Percentiles rank a stretch among this genome's conserved stretches.
Conservation (phyloP, 1,139 yeast species). For the Hanseniaspora uvarum region DNA sequence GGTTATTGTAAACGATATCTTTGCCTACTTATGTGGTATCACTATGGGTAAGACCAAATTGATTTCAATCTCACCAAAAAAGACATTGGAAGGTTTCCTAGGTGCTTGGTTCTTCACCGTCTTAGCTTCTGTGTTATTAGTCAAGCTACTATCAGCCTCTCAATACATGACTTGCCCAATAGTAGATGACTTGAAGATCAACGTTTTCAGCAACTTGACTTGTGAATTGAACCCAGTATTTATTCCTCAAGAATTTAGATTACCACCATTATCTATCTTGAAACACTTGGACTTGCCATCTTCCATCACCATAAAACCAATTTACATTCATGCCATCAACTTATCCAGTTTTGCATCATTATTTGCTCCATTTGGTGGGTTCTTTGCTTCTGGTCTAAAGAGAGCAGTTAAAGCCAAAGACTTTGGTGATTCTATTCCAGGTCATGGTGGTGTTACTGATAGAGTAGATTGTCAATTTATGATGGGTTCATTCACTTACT, state of each 20-base stretch:
- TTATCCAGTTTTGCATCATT: conserved; percentile 92
- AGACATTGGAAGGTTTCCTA: conserved; percentile 91
- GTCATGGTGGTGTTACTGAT: conserved; percentile 97
- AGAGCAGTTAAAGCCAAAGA: conserved; percentile 94
- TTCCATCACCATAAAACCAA: conserved; percentile 63
- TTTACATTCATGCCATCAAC: conserved; percentile 76
- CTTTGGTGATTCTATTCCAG: conserved; percentile 88
- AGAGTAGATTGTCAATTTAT: conserved; percentile 95
- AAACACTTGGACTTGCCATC: conserved; percentile 38
- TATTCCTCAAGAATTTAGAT: conserved; percentile 61
- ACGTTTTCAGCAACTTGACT: conserved; percentile 49
- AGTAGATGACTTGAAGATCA: conserved; percentile 50
- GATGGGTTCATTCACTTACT: conserved; percentile 91
- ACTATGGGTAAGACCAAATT: conserved; percentile 90
- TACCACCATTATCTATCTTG: conserved; percentile 55
- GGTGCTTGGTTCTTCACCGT: conserved; percentile 98
- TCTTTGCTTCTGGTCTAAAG: conserved; percentile 92
- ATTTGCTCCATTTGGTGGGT: conserved; percentile 98
- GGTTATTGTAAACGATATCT: conserved; percentile 88
- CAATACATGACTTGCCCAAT: conserved; percentile 76
- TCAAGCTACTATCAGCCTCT: conserved; percentile 53
- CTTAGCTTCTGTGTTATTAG: conserved; percentile 55
- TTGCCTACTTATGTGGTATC: conserved; percentile 94
- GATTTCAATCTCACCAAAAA: conserved; percentile 89
- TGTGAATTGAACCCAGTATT: conserved; percentile 87